A percentile compares a stretch with the other conserved stretches of the same genome.
These are phyloP conservation scores for Botryotinia convoluta DNA, from an alignment of 2,329 filamentous ascomycete genomes.

Conservation along the genomic window DNA sequence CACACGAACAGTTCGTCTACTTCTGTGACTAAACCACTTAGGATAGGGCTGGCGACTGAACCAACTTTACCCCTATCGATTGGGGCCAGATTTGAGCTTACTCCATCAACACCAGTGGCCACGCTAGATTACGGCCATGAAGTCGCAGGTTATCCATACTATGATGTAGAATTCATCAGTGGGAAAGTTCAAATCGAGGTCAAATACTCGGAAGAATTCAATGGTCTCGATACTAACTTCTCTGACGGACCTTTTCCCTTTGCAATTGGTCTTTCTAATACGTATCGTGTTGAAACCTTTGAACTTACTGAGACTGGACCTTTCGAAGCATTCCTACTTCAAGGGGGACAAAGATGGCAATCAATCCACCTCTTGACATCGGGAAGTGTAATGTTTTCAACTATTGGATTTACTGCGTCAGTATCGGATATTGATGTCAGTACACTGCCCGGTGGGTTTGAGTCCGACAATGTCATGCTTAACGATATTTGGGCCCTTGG, in stretches of 20 bases:
- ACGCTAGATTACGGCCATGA: slow-evolving; percentile 1
- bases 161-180: background rate
- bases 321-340: slow-evolving; percentile 40
- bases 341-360: slow-evolving; percentile 45
- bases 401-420: background rate
- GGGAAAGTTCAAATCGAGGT: background rate
- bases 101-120: background rate
- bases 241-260: background rate
- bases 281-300: background rate
- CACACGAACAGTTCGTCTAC: background rate
- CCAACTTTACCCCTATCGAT: background rate
- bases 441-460: background rate
- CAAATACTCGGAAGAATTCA: slow-evolving; percentile 1
- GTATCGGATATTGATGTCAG: background rate
- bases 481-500: slow-evolving; percentile 43
- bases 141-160: background rate
- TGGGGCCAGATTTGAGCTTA: background rate
- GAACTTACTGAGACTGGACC: slow-evolving; percentile 38
- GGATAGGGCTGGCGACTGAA: background rate
- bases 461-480: slow-evolving; percentile 36
- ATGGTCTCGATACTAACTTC: background rate
- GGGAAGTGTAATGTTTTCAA: slow-evolving; percentile 35
- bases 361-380: slow-evolving; percentile 41
- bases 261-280: background rate
- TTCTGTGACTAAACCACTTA: background rate